Evolutionary conservation across 257 asterid species (phyloP).

Genomic region (Rubia yunnanensis): DNA sequence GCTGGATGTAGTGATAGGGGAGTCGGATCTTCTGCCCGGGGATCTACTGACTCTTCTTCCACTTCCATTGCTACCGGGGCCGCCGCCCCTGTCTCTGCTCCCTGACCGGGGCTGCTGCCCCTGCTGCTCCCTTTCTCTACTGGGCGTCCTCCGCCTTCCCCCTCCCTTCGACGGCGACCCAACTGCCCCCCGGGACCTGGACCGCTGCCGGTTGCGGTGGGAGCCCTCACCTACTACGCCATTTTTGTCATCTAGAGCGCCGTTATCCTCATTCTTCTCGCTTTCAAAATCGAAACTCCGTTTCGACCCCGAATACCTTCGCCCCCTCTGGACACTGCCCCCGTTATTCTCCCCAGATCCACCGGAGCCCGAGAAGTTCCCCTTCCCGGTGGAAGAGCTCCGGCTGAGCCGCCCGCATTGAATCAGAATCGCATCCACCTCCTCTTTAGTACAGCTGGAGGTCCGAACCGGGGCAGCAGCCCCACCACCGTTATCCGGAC

Average conservation of each 20-base stretch:
- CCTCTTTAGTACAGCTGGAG: constrained; percentile 91
- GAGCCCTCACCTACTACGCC: constrained; percentile 47
- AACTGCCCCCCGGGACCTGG: constrained; percentile 30
- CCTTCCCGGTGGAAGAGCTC: constrained; percentile 75
- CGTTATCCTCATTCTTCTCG: constrained; percentile 28
- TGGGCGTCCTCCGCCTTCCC: constrained; percentile 87
- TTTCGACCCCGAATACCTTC: constrained; percentile 83
- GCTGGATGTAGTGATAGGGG: constrained; percentile 43
- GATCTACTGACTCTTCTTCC: constrained; percentile 94
- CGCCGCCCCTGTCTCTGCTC: constrained; percentile 45
- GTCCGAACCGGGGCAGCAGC: constrained; percentile 59
- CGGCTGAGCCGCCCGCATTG: constrained; percentile 97
- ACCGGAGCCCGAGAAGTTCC: constrained; percentile 12
- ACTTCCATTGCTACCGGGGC: constrained; percentile 23
- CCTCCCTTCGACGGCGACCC: constrained; percentile 48
- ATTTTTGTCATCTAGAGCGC: constrained; percentile 27
- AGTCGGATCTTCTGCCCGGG: constrained; percentile 89
- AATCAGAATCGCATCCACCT: constrained; percentile 84
- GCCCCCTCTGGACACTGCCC: constrained; percentile 21
- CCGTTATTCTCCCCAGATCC: constrained; percentile 29
- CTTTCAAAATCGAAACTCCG: constrained; percentile 87
- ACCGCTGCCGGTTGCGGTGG: constrained; percentile 55
- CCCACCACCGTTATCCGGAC: constrained; percentile 7
- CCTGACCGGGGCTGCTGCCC: constrained; percentile 54
- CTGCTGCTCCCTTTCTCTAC: constrained; percentile 71